Conservation (phyloP, 225 moss, liverwort and hornwort genomes). For the Takakia lepidozioides region DNA sequence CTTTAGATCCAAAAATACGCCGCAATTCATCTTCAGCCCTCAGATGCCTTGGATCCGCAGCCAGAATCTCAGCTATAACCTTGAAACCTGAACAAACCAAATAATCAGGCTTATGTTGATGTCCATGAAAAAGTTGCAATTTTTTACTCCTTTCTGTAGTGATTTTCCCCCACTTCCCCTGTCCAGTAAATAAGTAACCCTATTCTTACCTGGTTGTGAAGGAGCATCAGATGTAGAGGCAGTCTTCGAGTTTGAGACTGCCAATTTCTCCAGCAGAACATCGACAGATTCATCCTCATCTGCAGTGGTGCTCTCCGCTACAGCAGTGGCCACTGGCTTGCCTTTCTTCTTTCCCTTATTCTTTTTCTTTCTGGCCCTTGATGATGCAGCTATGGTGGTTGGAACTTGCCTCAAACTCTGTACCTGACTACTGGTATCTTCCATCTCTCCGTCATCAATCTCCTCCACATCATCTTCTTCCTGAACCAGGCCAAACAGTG, state of each 20-base stretch:
- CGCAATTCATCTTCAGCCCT: conserved; percentile 83
- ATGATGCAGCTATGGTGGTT: conserved; percentile 23
- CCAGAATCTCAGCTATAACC: conserved; percentile 35
- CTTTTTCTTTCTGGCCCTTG: conserved; percentile 61
- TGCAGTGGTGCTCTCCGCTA: conserved; percentile 11
- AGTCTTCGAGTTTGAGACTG: conserved; percentile 33
- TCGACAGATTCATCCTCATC: conserved; percentile 63
- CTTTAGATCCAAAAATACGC: conserved; percentile 89
- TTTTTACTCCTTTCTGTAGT: background rate
- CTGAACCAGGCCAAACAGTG: too few species aligned
- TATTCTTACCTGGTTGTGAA: conserved; percentile 25
- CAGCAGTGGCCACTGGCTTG: conserved; percentile 21
- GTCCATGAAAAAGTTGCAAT: too few species aligned
- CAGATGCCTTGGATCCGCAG: conserved; percentile 52
- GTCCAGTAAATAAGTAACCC: background rate
- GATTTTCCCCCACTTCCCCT: background rate
- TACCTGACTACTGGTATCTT: conserved; percentile 19
- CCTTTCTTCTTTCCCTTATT: conserved; percentile 69
- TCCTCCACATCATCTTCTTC: conserved; percentile 44
- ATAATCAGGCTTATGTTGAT: background rate
- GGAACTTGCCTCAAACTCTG: conserved; percentile 23
- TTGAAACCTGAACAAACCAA: background rate
- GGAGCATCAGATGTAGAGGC: conserved; percentile 29
- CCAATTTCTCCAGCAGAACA: conserved; percentile 59
- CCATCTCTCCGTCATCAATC: conserved; percentile 25